Evolutionary conservation across 139 green algal species (phyloP), one percentile per base, ranked within the genome.

Genomic region (Chlamydomonas incerta): DNA sequence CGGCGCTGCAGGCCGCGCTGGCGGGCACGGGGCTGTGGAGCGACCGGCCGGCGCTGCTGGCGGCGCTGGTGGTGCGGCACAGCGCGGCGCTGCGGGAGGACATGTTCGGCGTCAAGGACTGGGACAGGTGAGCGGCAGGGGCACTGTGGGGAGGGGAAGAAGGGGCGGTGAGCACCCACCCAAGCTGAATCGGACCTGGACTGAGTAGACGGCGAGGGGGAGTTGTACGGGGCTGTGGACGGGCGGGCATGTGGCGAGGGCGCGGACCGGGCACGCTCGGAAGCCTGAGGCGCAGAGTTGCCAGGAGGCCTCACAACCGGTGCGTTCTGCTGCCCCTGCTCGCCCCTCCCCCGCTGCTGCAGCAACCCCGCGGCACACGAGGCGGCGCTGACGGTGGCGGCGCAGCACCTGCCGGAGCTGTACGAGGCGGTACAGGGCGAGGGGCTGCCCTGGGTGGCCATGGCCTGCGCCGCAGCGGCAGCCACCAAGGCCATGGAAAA

Each of bases 361-460:
- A 83, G 77, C 31, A 74, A 83, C 77, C 63, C 77, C 1, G 20
- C 77, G 4, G 41, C 18, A 29, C 15, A 74, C 62, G 77, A 74
- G 63, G 29, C 41, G 0, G 63, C 62, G 41, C 46, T 83, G 41
- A 21, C 23, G 23, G 60, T 21, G 3, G 60, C 60, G 14, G 77
- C 63, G 46, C 46, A 31, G 41, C 77, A 83, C 77, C 46, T 83
- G 37, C 77, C 77, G 18, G 77, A 83, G 77, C 63, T 83, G 41
- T 83, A 65, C 46, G 77, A 83, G 77, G 77, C 77, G 17, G 21
- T 83, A 23, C 26, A n/a, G 28, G 26, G n/a, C 6, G 77, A 83
- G 77, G 77, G 63, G 34, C 21, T 83, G 35, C 63, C 77, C 9
- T 83, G 77, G 77, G 37, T 83, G 62, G 77, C 77, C 14, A 83